phyloP scores from a whole-genome alignment of 768 basidiomycete genomes.

The Favolaschia claudopus region DNA sequence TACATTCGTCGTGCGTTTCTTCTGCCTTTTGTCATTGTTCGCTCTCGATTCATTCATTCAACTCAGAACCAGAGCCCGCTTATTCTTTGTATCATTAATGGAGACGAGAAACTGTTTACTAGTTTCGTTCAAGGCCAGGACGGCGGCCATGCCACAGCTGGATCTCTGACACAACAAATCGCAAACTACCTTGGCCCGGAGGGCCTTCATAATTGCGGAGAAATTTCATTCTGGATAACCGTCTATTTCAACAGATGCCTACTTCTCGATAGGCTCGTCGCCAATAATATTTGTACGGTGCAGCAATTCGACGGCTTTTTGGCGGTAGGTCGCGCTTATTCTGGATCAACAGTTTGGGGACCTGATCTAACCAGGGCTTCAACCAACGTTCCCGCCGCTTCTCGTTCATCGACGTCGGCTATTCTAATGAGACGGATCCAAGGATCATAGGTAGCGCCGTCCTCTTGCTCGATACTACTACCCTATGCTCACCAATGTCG shows the following conservation, averaged over 20 bases:
- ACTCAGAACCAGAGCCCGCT: slow-evolving; percentile 70
- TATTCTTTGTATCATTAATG: slow-evolving; percentile 79
- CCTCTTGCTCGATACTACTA: not conserved
- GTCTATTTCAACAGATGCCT: slow-evolving; percentile 73
- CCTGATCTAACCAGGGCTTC: slow-evolving; percentile 56
- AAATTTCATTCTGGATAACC: slow-evolving; percentile 79
- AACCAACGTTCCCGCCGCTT: slow-evolving; percentile 79
- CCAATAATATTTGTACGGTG: slow-evolving; percentile 61
- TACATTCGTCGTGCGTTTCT: slow-evolving; percentile 50
- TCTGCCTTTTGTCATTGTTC: not conserved
- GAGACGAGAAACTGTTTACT: slow-evolving; percentile 73
- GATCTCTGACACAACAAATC: slow-evolving; percentile 71
- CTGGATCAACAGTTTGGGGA: not conserved
- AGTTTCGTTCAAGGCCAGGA: slow-evolving; percentile 66
- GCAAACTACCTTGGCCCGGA: slow-evolving; percentile 72
- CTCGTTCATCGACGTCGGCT: slow-evolving; percentile 72
- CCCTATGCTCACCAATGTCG: not conserved
- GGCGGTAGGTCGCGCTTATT: slow-evolving; percentile 49
- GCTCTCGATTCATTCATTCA: slow-evolving; percentile 2
- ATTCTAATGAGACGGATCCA: slow-evolving; percentile 64
- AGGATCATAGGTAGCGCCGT: slow-evolving; percentile 71
- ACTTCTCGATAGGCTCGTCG: slow-evolving; percentile 57
- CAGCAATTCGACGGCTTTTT: slow-evolving; percentile 78
- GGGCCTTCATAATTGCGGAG: slow-evolving; percentile 64
- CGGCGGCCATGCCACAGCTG: slow-evolving; percentile 71